Percentiles rank a stretch among this genome's conserved stretches.
Evolutionary conservation across 331 rosid species (phyloP).

Genomic region (Malus hybrid): DNA sequence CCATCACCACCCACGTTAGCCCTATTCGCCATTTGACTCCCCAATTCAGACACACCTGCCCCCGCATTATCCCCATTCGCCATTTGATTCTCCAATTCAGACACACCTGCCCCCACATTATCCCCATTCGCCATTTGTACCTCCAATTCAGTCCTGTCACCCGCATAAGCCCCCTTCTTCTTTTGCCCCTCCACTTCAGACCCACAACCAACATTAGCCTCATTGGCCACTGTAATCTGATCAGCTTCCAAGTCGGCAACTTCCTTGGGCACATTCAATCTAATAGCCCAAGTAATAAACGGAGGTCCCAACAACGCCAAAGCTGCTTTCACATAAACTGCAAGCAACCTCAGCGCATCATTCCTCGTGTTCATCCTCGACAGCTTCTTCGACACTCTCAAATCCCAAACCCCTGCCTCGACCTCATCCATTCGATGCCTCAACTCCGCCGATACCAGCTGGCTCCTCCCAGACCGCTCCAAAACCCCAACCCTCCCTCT

Average conservation of each 20-base stretch:
- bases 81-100: background rate
- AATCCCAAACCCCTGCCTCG: constrained; percentile 51
- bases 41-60: background rate
- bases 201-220: background rate
- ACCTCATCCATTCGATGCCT: constrained; percentile 23
- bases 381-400: constrained; percentile 32
- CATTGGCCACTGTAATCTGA: background rate
- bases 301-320: constrained; percentile 48
- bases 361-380: constrained; percentile 32
- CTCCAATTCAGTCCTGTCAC: background rate
- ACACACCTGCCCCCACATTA: background rate
- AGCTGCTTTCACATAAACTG: constrained; percentile 44
- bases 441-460: constrained; percentile 24
- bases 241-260: background rate
- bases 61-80: background rate
- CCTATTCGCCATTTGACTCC: background rate
- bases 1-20: background rate
- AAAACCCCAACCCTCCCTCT: constrained; percentile 19
- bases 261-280: constrained; percentile 5
- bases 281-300: constrained; percentile 28
- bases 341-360: constrained; percentile 35
- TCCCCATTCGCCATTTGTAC: background rate
- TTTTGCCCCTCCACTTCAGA: background rate
- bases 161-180: background rate
- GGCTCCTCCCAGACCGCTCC: constrained; percentile 14